A percentile compares a stretch with the other conserved stretches of the same genome.
Conservation (phyloP, 495 filamentous ascomycete species). For the Darksidea phi region DNA sequence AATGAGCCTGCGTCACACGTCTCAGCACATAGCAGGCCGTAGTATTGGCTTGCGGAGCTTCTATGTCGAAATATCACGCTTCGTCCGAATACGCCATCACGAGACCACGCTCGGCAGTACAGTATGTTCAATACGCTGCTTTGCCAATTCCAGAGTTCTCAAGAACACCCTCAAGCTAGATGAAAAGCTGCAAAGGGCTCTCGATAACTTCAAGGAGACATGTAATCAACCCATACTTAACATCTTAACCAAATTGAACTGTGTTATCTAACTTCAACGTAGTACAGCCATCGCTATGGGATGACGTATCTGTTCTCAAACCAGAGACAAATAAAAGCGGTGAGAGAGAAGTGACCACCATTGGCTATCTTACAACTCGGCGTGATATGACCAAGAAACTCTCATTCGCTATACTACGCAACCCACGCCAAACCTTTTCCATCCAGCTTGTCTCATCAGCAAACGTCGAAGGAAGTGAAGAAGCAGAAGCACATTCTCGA, state of each 20-base stretch:
- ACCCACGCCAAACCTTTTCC: conserved; percentile 49
- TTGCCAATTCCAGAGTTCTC: neutral
- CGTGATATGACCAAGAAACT: conserved; percentile 64
- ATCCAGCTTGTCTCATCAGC: conserved; percentile 57
- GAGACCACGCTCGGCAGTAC: conserved; percentile 4
- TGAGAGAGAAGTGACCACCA: conserved; percentile 58
- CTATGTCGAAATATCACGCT: conserved; percentile 48
- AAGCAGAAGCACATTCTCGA: conserved; percentile 41
- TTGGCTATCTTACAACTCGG: conserved; percentile 69
- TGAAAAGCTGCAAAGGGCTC: conserved; percentile 8
- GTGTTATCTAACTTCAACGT: neutral
- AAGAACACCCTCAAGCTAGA: neutral
- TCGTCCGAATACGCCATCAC: conserved; percentile 36
- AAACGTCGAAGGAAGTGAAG: conserved; percentile 17
- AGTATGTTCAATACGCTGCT: conserved; percentile 23
- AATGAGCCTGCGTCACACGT: neutral
- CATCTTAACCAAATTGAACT: neutral
- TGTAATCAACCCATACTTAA: neutral
- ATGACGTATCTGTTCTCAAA: conserved; percentile 45
- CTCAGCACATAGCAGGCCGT: neutral
- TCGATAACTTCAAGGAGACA: conserved; percentile 15
- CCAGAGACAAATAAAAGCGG: neutral
- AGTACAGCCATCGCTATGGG: conserved; percentile 54
- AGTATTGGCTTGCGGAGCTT: conserved; percentile 35
- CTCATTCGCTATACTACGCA: conserved; percentile 64